Conservation (phyloP, 371 early-diverging fungal species). For the Mortierella sp. region DNA sequence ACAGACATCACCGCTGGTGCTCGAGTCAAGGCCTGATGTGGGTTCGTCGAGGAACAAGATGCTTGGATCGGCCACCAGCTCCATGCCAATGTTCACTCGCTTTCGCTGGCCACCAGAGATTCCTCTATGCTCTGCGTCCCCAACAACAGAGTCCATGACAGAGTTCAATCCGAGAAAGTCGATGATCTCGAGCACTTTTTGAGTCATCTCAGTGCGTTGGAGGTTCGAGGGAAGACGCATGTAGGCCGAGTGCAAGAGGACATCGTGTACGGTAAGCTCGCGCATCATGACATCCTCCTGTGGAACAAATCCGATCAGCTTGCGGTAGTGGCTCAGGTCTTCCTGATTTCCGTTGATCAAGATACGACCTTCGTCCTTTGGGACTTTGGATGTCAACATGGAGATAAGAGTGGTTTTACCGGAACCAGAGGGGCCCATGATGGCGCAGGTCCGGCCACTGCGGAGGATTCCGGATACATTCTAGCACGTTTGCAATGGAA, state of each 20-base stretch:
- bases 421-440: slow-evolving; percentile 84
- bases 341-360: slow-evolving; percentile 69
- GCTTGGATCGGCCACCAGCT: slow-evolving; percentile 89
- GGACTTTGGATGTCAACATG: slow-evolving; percentile 62
- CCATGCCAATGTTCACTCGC: slow-evolving; percentile 88
- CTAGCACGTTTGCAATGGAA: slow-evolving; percentile 38
- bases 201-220: slow-evolving; percentile 57
- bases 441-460: slow-evolving; percentile 65
- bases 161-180: slow-evolving; percentile 69
- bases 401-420: slow-evolving; percentile 72
- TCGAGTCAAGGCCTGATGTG: slow-evolving; percentile 83
- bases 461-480: slow-evolving; percentile 63
- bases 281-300: slow-evolving; percentile 77
- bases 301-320: slow-evolving; percentile 75
- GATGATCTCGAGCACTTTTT: slow-evolving; percentile 69
- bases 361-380: slow-evolving; percentile 71
- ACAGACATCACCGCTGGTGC: slow-evolving; percentile 75
- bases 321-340: slow-evolving; percentile 68
- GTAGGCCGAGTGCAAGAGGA: slow-evolving; percentile 71
- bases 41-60: slow-evolving; percentile 96
- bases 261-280: slow-evolving; percentile 70
- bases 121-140: slow-evolving; percentile 79
- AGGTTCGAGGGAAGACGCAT: slow-evolving; percentile 71
- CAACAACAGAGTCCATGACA: slow-evolving; percentile 75
- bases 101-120: slow-evolving; percentile 90